phyloP scores from a whole-genome alignment of 768 basidiomycete genomes.

The Amanita jacksonii region DNA sequence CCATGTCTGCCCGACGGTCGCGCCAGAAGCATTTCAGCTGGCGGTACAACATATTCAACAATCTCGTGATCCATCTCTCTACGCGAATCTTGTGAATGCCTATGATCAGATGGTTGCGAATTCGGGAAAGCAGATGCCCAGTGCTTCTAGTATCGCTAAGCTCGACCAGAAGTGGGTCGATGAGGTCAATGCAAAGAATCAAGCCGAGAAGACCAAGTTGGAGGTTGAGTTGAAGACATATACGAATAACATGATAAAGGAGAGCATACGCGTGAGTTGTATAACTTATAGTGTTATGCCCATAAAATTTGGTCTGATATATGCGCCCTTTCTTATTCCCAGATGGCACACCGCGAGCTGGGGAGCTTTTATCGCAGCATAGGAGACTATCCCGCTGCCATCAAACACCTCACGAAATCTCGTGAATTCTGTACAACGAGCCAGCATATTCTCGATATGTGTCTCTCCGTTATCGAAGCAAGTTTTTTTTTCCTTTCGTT shows the following conservation, averaged over 20 bases:
- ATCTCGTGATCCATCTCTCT: slow-evolving; percentile 60
- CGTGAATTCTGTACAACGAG: slow-evolving; percentile 89
- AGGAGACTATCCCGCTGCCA: slow-evolving; percentile 61
- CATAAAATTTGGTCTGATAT: not conserved
- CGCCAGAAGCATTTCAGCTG: slow-evolving; percentile 60
- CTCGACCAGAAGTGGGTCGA: slow-evolving; percentile 71
- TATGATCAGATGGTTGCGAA: slow-evolving; percentile 38
- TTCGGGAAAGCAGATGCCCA: slow-evolving; percentile 14
- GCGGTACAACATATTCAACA: slow-evolving; percentile 55
- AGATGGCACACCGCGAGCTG: slow-evolving; percentile 91
- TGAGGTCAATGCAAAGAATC: slow-evolving; percentile 51
- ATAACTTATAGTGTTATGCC: not conserved
- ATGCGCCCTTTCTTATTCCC: slow-evolving; percentile 3
- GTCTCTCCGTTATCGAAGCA: slow-evolving; percentile 74
- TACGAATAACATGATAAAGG: slow-evolving; percentile 95
- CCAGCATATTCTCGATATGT: slow-evolving; percentile 92
- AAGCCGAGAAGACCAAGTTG: slow-evolving; percentile 68
- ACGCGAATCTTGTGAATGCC: slow-evolving; percentile 37
- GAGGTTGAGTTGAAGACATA: slow-evolving; percentile 95
- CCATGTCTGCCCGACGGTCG: slow-evolving; percentile 53
- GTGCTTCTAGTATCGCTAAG: slow-evolving; percentile 24
- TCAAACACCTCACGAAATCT: slow-evolving; percentile 84
- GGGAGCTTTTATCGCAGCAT: slow-evolving; percentile 66
- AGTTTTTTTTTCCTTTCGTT: slow-evolving; percentile 9
- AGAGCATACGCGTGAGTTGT: slow-evolving; percentile 79